Conservation (phyloP, 305 asterid species). For the Fraxinus angustifolia region DNA sequence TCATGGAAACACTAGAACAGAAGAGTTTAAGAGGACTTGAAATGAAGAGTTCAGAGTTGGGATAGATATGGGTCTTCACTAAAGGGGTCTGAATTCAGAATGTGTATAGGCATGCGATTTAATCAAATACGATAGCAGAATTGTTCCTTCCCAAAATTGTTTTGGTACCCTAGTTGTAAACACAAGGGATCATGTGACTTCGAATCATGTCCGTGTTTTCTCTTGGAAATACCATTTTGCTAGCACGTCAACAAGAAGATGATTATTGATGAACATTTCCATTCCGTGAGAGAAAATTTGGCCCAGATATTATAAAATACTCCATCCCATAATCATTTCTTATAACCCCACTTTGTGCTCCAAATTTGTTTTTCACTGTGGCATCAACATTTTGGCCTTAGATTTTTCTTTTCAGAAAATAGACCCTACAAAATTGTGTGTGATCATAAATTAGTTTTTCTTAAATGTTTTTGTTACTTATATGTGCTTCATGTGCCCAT, state of each 20-base stretch:
- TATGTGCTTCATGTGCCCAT: neutral
- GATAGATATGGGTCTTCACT: neutral
- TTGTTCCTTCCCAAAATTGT: neutral
- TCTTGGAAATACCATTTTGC: neutral
- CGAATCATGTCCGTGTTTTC: neutral
- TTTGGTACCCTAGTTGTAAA: neutral
- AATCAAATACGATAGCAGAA: neutral
- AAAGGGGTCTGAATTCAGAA: neutral
- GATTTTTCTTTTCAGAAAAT: neutral
- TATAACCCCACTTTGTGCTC: neutral
- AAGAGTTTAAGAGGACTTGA: neutral
- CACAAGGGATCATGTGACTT: neutral
- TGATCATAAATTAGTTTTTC: neutral
- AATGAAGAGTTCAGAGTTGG: neutral
- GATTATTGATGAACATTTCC: neutral
- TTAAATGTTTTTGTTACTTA: neutral
- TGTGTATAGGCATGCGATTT: neutral
- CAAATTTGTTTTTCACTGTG: neutral
- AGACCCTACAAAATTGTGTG: neutral
- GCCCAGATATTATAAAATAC: neutral
- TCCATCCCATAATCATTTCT: neutral
- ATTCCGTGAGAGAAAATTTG: neutral
- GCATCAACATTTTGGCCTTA: neutral
- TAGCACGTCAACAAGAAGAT: neutral
- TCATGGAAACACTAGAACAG: neutral